Evolutionary conservation across 108 stramenopile species (phyloP).

Genomic region (Cyclotella sp.): DNA sequence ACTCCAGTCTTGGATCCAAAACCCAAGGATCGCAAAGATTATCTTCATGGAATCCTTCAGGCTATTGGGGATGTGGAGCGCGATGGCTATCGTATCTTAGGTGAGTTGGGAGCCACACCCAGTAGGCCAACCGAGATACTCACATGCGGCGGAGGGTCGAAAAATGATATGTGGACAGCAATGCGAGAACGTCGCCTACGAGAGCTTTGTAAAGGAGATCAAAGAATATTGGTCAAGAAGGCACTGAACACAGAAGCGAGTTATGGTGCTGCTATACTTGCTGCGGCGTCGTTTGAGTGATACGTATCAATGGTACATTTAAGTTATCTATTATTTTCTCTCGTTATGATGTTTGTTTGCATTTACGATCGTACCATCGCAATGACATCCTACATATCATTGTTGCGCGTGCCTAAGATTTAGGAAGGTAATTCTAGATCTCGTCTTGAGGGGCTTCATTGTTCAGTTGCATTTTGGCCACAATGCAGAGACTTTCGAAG

Average conservation of each 20-base stretch:
- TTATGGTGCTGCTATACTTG: constrained; percentile 91
- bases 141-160: constrained; percentile 90
- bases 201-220: constrained; percentile 40
- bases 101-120: constrained; percentile 85
- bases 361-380: no score
- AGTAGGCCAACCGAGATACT: constrained; percentile 56
- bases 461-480: neutral
- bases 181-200: constrained; percentile 76
- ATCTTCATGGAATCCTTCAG: constrained; percentile 82
- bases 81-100: constrained; percentile 77
- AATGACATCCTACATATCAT: neutral
- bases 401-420: neutral
- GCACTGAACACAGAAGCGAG: constrained; percentile 88
- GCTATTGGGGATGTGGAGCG: constrained; percentile 81
- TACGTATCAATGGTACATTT: no score
- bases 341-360: no score
- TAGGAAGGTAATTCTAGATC: neutral
- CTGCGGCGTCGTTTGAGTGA: constrained; percentile 64
- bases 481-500: constrained; percentile 1
- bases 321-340: no score
- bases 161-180: constrained; percentile 81
- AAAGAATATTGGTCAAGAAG: constrained; percentile 55
- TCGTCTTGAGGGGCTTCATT: neutral
- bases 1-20: constrained; percentile 74
- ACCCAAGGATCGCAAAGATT: constrained; percentile 70